Percentiles rank a stretch among this genome's conserved stretches.
phyloP scores from a whole-genome alignment of 108 stramenopile genomes.

The Nitzschia sp. region DNA sequence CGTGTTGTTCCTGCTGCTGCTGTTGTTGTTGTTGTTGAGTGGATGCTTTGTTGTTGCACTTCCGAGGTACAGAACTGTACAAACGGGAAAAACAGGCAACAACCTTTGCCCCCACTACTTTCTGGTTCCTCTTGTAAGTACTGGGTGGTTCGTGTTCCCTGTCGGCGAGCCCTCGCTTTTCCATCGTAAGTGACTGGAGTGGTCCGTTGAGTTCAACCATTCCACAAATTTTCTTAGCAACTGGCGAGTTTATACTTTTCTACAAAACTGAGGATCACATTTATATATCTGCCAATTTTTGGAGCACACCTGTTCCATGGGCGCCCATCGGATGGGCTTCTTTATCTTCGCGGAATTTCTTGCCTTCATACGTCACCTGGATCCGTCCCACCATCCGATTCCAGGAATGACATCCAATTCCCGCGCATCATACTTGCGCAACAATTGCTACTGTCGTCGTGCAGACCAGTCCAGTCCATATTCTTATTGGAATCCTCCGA shows the following conservation, averaged over 20 bases:
- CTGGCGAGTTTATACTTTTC: background rate
- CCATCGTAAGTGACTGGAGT: background rate
- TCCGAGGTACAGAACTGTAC: no score
- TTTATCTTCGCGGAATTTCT: no score
- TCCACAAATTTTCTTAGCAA: constrained; percentile 1
- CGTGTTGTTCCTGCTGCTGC: background rate
- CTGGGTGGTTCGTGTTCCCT: background rate
- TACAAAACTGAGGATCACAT: background rate
- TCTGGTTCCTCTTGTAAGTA: background rate
- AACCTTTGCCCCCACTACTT: background rate
- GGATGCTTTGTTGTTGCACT: constrained; percentile 2
- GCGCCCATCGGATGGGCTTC: no score
- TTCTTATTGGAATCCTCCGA: no score
- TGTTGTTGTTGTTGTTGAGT: constrained; percentile 1
- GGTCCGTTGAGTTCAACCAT: background rate
- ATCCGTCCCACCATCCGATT: no score
- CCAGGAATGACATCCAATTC: no score
- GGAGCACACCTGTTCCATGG: background rate
- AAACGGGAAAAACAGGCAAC: background rate
- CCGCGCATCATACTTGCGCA: no score
- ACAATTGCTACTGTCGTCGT: no score
- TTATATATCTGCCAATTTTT: background rate
- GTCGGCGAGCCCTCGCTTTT: constrained; percentile 1
- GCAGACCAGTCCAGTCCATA: no score
- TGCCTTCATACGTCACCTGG: no score